These are phyloP conservation scores for Candida anglica DNA, from an alignment of 805 yeast genomes.

Conservation along the genomic window DNA sequence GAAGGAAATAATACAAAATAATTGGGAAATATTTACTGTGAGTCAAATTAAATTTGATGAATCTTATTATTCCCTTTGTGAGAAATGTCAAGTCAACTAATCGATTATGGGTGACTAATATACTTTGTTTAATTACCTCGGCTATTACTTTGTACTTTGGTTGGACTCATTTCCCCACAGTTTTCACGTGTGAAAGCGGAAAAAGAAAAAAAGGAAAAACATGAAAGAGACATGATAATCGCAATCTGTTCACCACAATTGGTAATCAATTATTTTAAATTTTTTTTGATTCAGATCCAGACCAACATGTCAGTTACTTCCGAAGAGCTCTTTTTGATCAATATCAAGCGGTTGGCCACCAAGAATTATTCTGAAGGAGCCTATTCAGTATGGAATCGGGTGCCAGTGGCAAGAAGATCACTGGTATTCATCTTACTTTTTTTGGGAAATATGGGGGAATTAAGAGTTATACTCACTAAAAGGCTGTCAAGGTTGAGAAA, in stretches of 20 bases:
- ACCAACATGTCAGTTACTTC: constrained; percentile 1
- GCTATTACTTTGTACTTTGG: too few relatives aligned
- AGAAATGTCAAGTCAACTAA: constrained; percentile 1
- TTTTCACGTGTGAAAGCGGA: too few relatives aligned
- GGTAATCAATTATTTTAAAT: too few relatives aligned
- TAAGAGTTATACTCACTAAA: constrained; percentile 75
- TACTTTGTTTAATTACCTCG: too few relatives aligned
- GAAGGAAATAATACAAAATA: background rate
- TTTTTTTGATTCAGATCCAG: too few relatives aligned
- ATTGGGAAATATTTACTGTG: background rate
- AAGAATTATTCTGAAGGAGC: constrained; percentile 23
- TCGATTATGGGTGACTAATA: too few relatives aligned
- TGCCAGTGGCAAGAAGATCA: constrained; percentile 69
- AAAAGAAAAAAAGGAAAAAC: too few relatives aligned
- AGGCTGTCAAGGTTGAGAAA: constrained; percentile 64
- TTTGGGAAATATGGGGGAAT: constrained; percentile 66
- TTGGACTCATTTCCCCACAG: too few relatives aligned
- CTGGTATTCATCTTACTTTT: constrained; percentile 76
- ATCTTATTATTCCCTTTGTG: background rate
- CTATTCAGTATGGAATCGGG: constrained; percentile 53
- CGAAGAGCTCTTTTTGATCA: constrained; percentile 20
- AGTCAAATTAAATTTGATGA: constrained; percentile 1
- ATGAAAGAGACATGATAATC: too few relatives aligned
- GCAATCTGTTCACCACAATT: too few relatives aligned
- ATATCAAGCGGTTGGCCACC: constrained; percentile 30